These are phyloP conservation scores for Pythium aphanidermatum DNA, from an alignment of 352 stramenopile species.

Conservation along the genomic window DNA sequence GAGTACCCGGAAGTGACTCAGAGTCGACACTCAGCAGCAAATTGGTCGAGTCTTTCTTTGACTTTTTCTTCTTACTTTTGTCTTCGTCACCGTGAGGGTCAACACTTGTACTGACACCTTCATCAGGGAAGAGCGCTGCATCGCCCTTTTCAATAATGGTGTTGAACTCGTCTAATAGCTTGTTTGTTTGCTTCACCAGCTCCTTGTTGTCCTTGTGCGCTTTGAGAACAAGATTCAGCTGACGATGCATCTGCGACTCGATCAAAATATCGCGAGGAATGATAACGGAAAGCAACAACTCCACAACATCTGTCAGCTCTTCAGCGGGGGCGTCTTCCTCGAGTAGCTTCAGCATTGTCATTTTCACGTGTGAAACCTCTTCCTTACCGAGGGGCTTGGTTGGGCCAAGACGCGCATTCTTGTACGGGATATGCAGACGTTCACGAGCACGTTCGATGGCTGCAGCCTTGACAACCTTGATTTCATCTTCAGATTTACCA, in stretches of 20 bases:
- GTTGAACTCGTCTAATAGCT: conserved; percentile 74
- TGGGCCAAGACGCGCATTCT: conserved; percentile 63
- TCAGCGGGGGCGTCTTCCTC: conserved; percentile 77
- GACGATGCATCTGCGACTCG: conserved; percentile 64
- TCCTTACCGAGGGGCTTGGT: conserved; percentile 77
- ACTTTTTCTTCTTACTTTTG: conserved; percentile 44
- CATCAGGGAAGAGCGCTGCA: conserved; percentile 11
- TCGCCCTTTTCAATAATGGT: conserved; percentile 50
- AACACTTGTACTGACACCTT: not conserved
- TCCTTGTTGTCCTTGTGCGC: conserved; percentile 86
- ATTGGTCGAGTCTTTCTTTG: conserved; percentile 42
- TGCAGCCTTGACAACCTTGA: conserved; percentile 53
- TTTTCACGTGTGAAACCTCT: conserved; percentile 77
- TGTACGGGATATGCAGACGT: conserved; percentile 73
- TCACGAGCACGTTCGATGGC: conserved; percentile 75
- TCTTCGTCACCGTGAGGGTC: conserved; percentile 13
- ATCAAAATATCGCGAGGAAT: conserved; percentile 70
- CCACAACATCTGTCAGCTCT: conserved; percentile 74
- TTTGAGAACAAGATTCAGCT: conserved; percentile 71
- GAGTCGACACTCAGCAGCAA: conserved; percentile 50
- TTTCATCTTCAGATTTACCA: conserved; percentile 73
- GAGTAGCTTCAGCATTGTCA: conserved; percentile 80
- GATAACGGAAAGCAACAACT: conserved; percentile 72
- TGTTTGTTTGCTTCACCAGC: conserved; percentile 73
- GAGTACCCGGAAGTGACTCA: conserved; percentile 47